Conservation (phyloP, 768 basidiomycete genomes). For the Dioszegia hungarica region DNA sequence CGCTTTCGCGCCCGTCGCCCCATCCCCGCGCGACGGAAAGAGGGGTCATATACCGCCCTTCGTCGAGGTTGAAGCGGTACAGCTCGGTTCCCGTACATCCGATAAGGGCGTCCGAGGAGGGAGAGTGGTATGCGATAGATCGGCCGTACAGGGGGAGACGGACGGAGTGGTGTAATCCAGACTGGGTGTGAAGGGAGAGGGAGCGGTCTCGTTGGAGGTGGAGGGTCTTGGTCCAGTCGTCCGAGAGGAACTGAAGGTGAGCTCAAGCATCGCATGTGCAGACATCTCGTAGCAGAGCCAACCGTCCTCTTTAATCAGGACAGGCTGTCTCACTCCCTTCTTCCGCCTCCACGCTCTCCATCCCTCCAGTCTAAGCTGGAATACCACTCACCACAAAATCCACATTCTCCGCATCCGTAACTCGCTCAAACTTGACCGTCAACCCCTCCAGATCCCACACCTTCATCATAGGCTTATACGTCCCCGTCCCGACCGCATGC, state of each 20-base stretch:
- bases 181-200: constrained; percentile 87
- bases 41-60: constrained; percentile 86
- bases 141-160: constrained; percentile 93
- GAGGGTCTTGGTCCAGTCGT: constrained; percentile 98
- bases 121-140: constrained; percentile 84
- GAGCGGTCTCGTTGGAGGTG: constrained; percentile 96
- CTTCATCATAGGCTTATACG: constrained; percentile 94
- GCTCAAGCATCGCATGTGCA: too few species aligned
- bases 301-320: too few species aligned
- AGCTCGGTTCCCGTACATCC: constrained; percentile 80
- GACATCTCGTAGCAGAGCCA: too few species aligned
- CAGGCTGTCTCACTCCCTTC: too few species aligned
- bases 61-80: constrained; percentile 89
- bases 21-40: constrained; percentile 52
- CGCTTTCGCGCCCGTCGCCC: constrained; percentile 41
- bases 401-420: constrained; percentile 93
- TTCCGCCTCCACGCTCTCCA: too few species aligned
- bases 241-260: constrained; percentile 70
- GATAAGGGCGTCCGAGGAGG: constrained; percentile 84
- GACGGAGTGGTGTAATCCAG: constrained; percentile 84
- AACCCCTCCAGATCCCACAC: constrained; percentile 93
- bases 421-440: constrained; percentile 89
- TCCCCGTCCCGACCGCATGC: constrained; percentile 88
- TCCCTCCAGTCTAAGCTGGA: too few species aligned
- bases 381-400: constrained; percentile 97